Base-by-base conservation (phyloP, 1,139 yeast genomes). In the Lodderomyces jiufengensis region DNA sequence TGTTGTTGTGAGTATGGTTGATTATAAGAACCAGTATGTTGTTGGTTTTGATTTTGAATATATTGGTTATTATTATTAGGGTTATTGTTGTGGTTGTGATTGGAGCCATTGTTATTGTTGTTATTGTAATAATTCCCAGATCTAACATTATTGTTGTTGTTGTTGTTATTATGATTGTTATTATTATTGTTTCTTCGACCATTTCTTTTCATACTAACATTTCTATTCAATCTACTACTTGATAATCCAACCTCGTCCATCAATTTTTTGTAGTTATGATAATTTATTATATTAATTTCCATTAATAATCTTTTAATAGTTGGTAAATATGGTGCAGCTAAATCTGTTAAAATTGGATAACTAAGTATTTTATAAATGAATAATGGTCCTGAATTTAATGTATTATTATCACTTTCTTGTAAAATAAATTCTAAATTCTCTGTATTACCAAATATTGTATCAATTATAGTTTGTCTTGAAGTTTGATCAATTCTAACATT, bases 241-340 rank as follows among this genome's bases (percentile, higher is more conserved):
- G 72, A 57, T 34, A 90, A 66, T 6, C 97, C 97, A 45, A 88
- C 94, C 57, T 92, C 97, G 48, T 92, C 97, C 78, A 90, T 77
- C 40, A 92, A 67, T 47, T 95, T 78, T 55, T 86, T 85, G 59
- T 87, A 86, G 20, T 85, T 86, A 53, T 86, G 95, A 24, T 73
- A 73, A 37, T 72, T 69, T 26, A 53, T 50, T 13, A 79, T 73
- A 41, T 77, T 80, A 47, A 77, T 61, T 31, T 79, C 80, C 38
- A 79, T 58, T 38, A 86, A 63, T 6, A 80, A 74, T 36, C 73
- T 62, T 43, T 88, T 70, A 24, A 83, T 76, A 59, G 83, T 81
- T 11, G 43, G 39, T 5, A 42, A 22, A 23, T 44, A 45, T 11
- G 41, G 41, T n/a, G 47, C 44, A 24, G 40, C 45, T 14, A 34